Evolutionary conservation across 495 filamentous ascomycete genomes (phyloP).

Genomic region (Aspergillus diversus): DNA sequence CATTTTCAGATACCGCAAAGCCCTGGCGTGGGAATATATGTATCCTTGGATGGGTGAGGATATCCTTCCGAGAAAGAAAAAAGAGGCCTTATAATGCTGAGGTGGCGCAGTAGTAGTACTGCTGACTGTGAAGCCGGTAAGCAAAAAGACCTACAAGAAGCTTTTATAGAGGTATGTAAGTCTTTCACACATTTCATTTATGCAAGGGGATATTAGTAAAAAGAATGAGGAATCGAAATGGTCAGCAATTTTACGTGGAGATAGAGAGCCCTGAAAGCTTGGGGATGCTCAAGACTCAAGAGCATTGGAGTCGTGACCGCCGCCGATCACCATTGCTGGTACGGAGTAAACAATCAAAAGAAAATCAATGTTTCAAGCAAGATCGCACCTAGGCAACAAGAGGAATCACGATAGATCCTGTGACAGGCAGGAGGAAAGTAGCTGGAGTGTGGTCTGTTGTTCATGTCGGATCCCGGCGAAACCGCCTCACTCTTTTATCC

Average conservation of each 20-base stretch:
- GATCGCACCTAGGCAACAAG: slow-evolving; percentile 18
- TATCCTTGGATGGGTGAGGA: slow-evolving; percentile 7
- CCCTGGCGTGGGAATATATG: slow-evolving; percentile 7
- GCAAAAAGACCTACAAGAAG: slow-evolving; percentile 17
- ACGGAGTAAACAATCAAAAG: slow-evolving; percentile 7
- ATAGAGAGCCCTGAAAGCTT: slow-evolving; percentile 17
- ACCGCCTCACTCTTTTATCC: slow-evolving; percentile 51
- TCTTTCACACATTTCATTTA: slow-evolving; percentile 16
- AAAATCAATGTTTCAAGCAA: slow-evolving; percentile 1
- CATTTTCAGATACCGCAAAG: slow-evolving; percentile 26
- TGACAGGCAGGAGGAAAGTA: slow-evolving; percentile 11
- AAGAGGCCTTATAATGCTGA: not conserved
- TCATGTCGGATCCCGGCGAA: slow-evolving; percentile 31
- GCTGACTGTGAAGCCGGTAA: slow-evolving; percentile 12
- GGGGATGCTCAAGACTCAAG: slow-evolving; percentile 7
- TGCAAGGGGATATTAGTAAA: slow-evolving; percentile 26
- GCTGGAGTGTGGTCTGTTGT: slow-evolving; percentile 21
- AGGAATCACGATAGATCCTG: slow-evolving; percentile 14
- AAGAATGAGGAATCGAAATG: slow-evolving; percentile 16
- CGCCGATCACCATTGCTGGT: slow-evolving; percentile 16
- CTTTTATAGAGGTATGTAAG: slow-evolving; percentile 24
- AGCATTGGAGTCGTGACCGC: slow-evolving; percentile 9
- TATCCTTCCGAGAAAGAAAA: slow-evolving; percentile 6
- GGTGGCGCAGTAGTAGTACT: slow-evolving; percentile 10
- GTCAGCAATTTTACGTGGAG: slow-evolving; percentile 20